These are phyloP conservation scores for Stachybotrys elegans DNA, from an alignment of 2,329 filamentous ascomycete genomes.

Conservation along the genomic window DNA sequence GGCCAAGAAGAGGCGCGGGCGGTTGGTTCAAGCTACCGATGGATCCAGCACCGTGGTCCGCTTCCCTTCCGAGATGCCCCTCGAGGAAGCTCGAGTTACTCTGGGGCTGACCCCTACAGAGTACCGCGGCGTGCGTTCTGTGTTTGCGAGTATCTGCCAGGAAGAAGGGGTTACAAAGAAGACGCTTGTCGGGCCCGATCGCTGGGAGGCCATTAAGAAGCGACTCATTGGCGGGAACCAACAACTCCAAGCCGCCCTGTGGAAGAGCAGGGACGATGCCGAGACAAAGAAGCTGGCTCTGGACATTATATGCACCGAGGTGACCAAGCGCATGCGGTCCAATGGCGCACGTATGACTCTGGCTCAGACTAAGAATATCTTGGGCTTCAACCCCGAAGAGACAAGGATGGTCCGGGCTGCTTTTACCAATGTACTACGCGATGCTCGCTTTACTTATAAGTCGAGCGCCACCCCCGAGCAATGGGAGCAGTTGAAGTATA, in stretches of 20 bases:
- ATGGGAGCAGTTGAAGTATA: slow-evolving; percentile 64
- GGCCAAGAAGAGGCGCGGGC: slow-evolving; percentile 56
- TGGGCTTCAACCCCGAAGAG: slow-evolving; percentile 39
- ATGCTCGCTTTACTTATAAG: slow-evolving; percentile 66
- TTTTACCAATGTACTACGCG: slow-evolving; percentile 61
- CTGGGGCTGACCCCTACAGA: slow-evolving; percentile 57
- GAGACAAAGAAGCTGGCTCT: slow-evolving; percentile 64
- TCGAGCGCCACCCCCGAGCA: slow-evolving; percentile 65
- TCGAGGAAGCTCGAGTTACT: slow-evolving; percentile 71
- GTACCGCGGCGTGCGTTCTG: slow-evolving; percentile 60
- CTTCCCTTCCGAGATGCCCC: slow-evolving; percentile 77
- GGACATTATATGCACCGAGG: slow-evolving; percentile 75
- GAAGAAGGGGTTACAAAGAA: slow-evolving; percentile 67
- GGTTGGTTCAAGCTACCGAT: slow-evolving; percentile 57
- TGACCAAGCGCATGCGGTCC: slow-evolving; percentile 72
- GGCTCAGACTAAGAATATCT: slow-evolving; percentile 63
- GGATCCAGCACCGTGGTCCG: slow-evolving; percentile 64
- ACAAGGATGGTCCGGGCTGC: slow-evolving; percentile 57
- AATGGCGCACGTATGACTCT: slow-evolving; percentile 63
- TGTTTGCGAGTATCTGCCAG: slow-evolving; percentile 67
- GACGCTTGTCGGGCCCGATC: slow-evolving; percentile 65
- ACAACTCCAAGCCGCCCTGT: slow-evolving; percentile 60
- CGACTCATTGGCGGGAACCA: slow-evolving; percentile 59
- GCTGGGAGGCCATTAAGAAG: slow-evolving; percentile 68
- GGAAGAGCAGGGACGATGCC: slow-evolving; percentile 48